These are phyloP conservation scores for Botrytis fragariae DNA, from an alignment of 2,329 filamentous ascomycete species.

Conservation along the genomic window DNA sequence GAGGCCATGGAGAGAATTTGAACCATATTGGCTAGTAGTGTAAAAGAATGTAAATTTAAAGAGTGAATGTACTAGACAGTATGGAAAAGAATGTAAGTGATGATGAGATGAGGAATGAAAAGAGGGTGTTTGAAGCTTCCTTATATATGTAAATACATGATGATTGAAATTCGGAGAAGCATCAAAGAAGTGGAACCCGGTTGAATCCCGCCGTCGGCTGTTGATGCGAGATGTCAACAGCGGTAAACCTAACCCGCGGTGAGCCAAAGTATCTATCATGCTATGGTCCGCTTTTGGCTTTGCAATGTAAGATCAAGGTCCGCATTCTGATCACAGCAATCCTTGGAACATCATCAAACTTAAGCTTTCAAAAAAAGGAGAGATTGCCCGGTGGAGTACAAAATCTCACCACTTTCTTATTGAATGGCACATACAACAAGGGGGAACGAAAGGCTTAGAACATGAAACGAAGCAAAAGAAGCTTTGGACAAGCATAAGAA, in stretches of 20 bases:
- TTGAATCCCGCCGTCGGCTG: not conserved
- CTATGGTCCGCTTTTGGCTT: not conserved
- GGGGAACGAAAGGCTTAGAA: not conserved
- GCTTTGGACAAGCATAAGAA: not conserved
- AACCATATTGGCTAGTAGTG: constrained; percentile 29
- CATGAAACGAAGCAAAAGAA: constrained; percentile 11
- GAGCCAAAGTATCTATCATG: not conserved
- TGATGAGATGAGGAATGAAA: constrained; percentile 9
- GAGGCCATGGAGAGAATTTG: constrained; percentile 27
- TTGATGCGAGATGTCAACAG: not conserved
- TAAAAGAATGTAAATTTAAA: constrained; percentile 12
- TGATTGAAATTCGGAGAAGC: constrained; percentile 6
- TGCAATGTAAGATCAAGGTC: not conserved
- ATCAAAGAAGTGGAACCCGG: not conserved
- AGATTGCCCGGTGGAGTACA: not conserved
- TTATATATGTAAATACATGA: constrained; percentile 1
- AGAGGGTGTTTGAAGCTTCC: not conserved
- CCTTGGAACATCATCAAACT: not conserved
- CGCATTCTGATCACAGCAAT: not conserved
- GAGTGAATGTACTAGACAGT: constrained; percentile 10
- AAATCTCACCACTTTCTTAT: not conserved
- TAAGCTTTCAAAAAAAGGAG: not conserved
- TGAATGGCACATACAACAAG: not conserved
- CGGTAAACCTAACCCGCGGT: not conserved
- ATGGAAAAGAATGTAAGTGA: constrained; percentile 11